A percentile compares a stretch with the other conserved stretches of the same genome.
Evolutionary conservation across 2,329 filamentous ascomycete genomes (phyloP).

Genomic region (Akanthomyces dipterigenus): DNA sequence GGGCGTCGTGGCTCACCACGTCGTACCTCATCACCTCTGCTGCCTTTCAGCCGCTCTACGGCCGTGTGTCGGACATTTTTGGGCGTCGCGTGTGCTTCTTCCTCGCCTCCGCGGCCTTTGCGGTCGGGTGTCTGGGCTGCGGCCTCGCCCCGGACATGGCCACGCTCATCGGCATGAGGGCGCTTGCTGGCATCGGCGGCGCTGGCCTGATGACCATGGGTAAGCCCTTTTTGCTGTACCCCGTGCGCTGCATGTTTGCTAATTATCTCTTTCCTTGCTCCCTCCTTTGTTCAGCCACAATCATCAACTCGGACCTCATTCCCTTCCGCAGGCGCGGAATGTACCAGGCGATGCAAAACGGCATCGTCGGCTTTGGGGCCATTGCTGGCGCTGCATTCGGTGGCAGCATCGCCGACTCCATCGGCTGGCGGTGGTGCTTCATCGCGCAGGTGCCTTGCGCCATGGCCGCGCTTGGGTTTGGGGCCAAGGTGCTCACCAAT

Average conservation of each 20-base stretch:
- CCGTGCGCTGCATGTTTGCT: background rate
- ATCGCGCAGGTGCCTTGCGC: slow-evolving; percentile 56
- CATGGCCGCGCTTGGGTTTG: slow-evolving; percentile 45
- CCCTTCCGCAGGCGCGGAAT: slow-evolving; percentile 48
- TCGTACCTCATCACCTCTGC: slow-evolving; percentile 66
- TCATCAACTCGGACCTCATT: slow-evolving; percentile 60
- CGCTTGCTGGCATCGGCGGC: slow-evolving; percentile 61
- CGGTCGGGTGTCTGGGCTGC: slow-evolving; percentile 58
- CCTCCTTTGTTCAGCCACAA: slow-evolving; percentile 18
- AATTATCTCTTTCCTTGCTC: background rate
- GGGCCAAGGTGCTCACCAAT: slow-evolving; percentile 45
- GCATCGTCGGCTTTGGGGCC: slow-evolving; percentile 54
- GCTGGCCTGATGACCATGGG: slow-evolving; percentile 66
- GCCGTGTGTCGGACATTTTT: slow-evolving; percentile 63
- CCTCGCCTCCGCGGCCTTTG: slow-evolving; percentile 55
- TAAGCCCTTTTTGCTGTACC: slow-evolving; percentile 24
- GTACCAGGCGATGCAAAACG: slow-evolving; percentile 57
- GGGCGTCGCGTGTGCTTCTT: slow-evolving; percentile 59
- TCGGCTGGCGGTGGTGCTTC: slow-evolving; percentile 66
- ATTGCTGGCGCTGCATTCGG: slow-evolving; percentile 59
- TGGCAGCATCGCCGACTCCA: slow-evolving; percentile 54
- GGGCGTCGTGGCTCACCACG: slow-evolving; percentile 68
- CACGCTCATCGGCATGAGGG: slow-evolving; percentile 57
- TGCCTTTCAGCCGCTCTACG: slow-evolving; percentile 66
- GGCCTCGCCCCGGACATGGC: slow-evolving; percentile 52